phyloP scores from a whole-genome alignment of 1,284 basidiomycete species.

The Cystobasidium sp. region DNA sequence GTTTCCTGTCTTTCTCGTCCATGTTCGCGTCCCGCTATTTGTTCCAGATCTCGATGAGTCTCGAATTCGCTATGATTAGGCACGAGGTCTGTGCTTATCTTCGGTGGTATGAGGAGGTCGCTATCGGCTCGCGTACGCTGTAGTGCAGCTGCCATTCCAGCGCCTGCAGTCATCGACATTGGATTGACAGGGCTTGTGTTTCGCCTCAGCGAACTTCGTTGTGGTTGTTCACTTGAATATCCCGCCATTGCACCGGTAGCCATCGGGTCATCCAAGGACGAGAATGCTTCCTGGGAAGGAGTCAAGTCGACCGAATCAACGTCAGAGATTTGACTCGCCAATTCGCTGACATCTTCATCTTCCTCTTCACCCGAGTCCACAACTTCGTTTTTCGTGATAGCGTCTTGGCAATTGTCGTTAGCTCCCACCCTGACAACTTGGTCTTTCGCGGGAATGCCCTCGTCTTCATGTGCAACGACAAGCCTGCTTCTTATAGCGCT shows the following conservation, averaged over 20 bases:
- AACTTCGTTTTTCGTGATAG: background rate
- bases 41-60: too few species aligned
- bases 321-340: slow-evolving; percentile 14
- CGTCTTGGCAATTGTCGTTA: background rate
- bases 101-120: background rate
- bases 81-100: background rate
- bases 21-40: too few species aligned
- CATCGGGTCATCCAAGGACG: background rate
- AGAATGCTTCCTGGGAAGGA: background rate
- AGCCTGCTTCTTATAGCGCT: too few species aligned
- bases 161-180: background rate
- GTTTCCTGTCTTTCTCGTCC: background rate
- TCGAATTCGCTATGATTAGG: background rate
- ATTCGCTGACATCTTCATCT: slow-evolving; percentile 8
- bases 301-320: slow-evolving; percentile 2
- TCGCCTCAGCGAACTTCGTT: background rate
- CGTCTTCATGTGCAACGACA: too few species aligned
- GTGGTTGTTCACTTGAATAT: background rate
- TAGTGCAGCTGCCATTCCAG: slow-evolving; percentile 16
- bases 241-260: background rate
- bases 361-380: background rate
- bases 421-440: background rate
- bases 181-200: background rate
- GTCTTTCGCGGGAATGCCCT: background rate
- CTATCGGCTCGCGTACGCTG: slow-evolving; percentile 22